These are phyloP conservation scores for Deinandra increscens DNA, from an alignment of 129 eudicot genomes.

Conservation along the genomic window DNA sequence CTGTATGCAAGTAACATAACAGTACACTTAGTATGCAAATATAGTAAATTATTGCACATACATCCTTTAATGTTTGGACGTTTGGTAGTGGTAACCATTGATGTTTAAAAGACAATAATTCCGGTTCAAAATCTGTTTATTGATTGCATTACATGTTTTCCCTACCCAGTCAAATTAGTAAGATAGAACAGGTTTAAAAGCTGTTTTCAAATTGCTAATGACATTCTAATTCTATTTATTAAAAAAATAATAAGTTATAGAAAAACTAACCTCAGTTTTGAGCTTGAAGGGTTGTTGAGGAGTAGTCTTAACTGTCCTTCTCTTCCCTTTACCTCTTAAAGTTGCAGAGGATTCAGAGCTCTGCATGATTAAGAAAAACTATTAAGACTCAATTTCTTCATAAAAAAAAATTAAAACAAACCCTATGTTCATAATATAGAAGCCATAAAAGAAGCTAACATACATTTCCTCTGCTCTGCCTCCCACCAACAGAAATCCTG, in stretches of 20 bases:
- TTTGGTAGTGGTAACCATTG: not conserved
- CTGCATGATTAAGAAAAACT: constrained; percentile 38
- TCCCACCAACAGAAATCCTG: constrained; percentile 61
- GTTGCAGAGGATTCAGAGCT: constrained; percentile 69
- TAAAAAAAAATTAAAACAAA: constrained; percentile 11
- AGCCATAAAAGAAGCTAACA: constrained; percentile 24
- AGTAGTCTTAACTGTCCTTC: constrained; percentile 53
- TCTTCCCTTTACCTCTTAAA: constrained; percentile 56
- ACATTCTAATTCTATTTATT: not conserved
- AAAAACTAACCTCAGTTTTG: constrained; percentile 68
- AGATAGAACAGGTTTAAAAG: not conserved
- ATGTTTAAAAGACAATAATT: constrained; percentile 4
- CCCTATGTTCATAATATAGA: not conserved
- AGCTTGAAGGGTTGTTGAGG: constrained; percentile 81
- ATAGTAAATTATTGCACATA: not conserved
- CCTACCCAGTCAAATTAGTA: not conserved
- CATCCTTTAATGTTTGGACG: not conserved
- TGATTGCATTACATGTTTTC: not conserved
- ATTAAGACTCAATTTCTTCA: constrained; percentile 9
- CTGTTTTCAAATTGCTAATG: not conserved
- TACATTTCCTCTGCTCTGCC: constrained; percentile 69
- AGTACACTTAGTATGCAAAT: not conserved
- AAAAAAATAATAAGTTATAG: not conserved
- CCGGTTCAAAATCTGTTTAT: not conserved
- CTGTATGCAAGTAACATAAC: constrained; percentile 35